phyloP scores from a whole-genome alignment of 768 basidiomycete genomes.

The Mycena vitilis region DNA sequence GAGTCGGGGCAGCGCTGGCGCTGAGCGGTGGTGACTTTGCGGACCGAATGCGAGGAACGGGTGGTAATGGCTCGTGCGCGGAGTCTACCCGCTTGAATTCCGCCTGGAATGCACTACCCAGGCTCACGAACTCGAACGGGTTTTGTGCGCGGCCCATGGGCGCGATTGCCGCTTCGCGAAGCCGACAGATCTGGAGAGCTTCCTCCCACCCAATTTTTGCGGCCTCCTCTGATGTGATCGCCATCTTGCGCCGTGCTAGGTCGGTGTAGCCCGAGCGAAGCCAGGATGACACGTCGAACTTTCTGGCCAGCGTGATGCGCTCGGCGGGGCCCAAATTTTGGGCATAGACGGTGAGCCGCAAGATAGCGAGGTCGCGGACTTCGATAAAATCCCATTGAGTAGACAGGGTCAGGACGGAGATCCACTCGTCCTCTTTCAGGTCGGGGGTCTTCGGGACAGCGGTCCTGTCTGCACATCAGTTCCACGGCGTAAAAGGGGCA shows the following conservation, averaged over 20 bases:
- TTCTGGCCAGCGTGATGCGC: constrained; percentile 18
- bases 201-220: constrained; percentile 19
- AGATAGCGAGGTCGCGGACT: constrained; percentile 40
- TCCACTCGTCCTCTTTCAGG: constrained; percentile 39
- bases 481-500: too few relatives aligned
- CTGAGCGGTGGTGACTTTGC: background rate
- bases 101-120: constrained; percentile 14
- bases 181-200: constrained; percentile 20
- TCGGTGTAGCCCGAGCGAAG: constrained; percentile 25
- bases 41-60: background rate
- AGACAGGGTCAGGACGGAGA: constrained; percentile 45
- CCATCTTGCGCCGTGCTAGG: constrained; percentile 5
- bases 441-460: constrained; percentile 9
- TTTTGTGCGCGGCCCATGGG: background rate
- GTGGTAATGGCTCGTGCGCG: constrained; percentile 4
- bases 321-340: constrained; percentile 4
- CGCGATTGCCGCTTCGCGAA: constrained; percentile 18
- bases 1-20: background rate
- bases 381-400: constrained; percentile 44
- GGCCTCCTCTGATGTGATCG: constrained; percentile 20
- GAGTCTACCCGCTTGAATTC: constrained; percentile 20
- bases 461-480: background rate
- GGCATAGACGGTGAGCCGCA: constrained; percentile 28
- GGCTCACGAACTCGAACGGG: background rate
- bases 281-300: constrained; percentile 25